phyloP scores from a whole-genome alignment of 768 basidiomycete genomes.

The Galerina sulciceps region DNA sequence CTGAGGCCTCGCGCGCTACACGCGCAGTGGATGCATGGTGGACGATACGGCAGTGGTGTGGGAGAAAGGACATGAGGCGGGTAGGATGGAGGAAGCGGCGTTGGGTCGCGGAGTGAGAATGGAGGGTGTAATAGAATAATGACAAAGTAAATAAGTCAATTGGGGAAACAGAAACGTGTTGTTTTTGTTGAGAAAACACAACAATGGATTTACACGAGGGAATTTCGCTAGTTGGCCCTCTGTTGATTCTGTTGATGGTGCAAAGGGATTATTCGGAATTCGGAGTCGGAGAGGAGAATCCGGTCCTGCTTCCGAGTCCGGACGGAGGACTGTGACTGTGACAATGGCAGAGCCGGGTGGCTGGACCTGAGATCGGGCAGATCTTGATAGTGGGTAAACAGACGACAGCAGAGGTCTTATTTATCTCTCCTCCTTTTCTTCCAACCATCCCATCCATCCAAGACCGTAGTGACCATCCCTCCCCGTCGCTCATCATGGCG shows the following conservation, averaged over 20 bases:
- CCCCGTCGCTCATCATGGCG: slow-evolving; percentile 1
- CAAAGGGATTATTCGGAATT: slow-evolving; percentile 1
- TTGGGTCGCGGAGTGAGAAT: too few species aligned
- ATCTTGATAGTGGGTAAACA: slow-evolving; percentile 3
- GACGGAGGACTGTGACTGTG: slow-evolving; percentile 6
- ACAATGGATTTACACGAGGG: slow-evolving; percentile 3
- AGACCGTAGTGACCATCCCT: not conserved
- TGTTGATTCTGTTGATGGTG: not conserved
- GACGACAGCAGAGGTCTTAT: slow-evolving; percentile 5
- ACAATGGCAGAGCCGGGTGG: not conserved
- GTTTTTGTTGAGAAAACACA: not conserved
- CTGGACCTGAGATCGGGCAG: slow-evolving; percentile 1
- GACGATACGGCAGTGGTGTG: not conserved
- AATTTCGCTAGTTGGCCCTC: not conserved
- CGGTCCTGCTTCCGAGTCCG: slow-evolving; percentile 7
- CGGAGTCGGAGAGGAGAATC: slow-evolving; percentile 1
- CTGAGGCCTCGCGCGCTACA: not conserved
- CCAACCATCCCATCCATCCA: not conserved
- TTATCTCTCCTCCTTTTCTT: slow-evolving; percentile 4
- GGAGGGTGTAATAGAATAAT: not conserved
- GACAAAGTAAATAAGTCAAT: not conserved
- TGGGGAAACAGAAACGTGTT: slow-evolving; percentile 2
- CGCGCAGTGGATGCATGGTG: not conserved
- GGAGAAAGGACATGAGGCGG: slow-evolving; percentile 2
- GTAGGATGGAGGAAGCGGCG: too few species aligned